Evolutionary conservation across 2,329 filamentous ascomycete species (phyloP).

Genomic region (Aspergillus intermedius): DNA sequence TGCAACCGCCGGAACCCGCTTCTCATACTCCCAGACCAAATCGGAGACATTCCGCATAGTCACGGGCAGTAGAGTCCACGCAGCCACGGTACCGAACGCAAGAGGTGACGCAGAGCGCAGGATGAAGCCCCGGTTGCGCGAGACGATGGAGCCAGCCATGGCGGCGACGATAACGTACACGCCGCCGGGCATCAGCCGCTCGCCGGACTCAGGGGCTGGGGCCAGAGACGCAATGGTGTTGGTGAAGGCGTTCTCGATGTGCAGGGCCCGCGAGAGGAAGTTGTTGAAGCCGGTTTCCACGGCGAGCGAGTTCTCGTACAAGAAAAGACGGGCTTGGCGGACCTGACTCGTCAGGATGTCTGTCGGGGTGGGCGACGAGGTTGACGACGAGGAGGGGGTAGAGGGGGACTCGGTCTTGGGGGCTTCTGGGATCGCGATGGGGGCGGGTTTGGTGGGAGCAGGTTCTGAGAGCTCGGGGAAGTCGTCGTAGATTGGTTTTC

Average conservation of each 20-base stretch:
- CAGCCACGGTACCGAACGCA: slow-evolving; percentile 72
- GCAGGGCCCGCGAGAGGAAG: slow-evolving; percentile 71
- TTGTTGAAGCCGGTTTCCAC: slow-evolving; percentile 79
- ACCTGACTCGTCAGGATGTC: slow-evolving; percentile 82
- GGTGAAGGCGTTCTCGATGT: slow-evolving; percentile 84
- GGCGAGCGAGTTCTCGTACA: slow-evolving; percentile 67
- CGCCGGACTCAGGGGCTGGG: slow-evolving; percentile 75
- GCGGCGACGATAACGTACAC: slow-evolving; percentile 90
- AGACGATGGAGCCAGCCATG: slow-evolving; percentile 90
- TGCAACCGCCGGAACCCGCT: slow-evolving; percentile 74
- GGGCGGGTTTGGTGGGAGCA: slow-evolving; percentile 10
- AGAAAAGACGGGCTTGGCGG: slow-evolving; percentile 68
- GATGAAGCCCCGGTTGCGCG: slow-evolving; percentile 78
- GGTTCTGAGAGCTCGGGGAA: slow-evolving; percentile 22
- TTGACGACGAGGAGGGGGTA: slow-evolving; percentile 16
- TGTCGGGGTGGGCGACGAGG: slow-evolving; percentile 65
- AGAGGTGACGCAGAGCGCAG: slow-evolving; percentile 71
- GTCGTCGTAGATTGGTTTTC: slow-evolving; percentile 40
- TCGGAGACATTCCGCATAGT: slow-evolving; percentile 86
- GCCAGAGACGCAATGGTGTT: slow-evolving; percentile 82
- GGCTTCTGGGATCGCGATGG: slow-evolving; percentile 4
- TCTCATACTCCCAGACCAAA: slow-evolving; percentile 86
- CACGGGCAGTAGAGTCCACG: slow-evolving; percentile 76
- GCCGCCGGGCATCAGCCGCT: slow-evolving; percentile 80
- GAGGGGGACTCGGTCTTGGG: not conserved